Conservation (phyloP, 257 asterid genomes). For the Gentiana dahurica region DNA sequence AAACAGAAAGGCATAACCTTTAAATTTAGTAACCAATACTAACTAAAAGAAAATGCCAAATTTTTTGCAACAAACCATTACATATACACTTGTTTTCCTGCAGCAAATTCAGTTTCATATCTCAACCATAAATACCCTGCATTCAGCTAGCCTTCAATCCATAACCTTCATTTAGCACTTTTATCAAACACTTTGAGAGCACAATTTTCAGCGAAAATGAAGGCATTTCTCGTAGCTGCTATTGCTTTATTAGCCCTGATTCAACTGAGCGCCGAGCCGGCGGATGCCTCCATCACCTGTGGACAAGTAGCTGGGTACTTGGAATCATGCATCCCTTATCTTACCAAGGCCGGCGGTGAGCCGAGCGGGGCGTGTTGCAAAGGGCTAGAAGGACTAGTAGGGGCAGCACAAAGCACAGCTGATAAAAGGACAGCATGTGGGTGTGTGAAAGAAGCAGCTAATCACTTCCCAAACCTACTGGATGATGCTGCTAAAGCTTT, state of each 20-base stretch:
- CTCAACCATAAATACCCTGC: too few relatives aligned
- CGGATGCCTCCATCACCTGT: constrained; percentile 20
- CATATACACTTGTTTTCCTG: too few relatives aligned
- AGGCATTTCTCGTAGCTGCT: constrained; percentile 10
- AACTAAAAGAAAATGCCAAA: too few relatives aligned
- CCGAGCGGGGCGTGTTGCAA: constrained; percentile 21
- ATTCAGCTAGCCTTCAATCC: too few relatives aligned
- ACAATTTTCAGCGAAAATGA: constrained; percentile 9
- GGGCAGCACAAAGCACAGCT: constrained; percentile 12
- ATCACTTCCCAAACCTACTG: constrained; percentile 14
- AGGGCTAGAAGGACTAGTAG: constrained; percentile 17
- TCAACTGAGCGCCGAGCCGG: constrained; percentile 8
- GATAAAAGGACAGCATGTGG: constrained; percentile 22
- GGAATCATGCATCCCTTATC: constrained; percentile 25
- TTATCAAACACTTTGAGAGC: too few relatives aligned
- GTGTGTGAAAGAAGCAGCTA: constrained; percentile 32
- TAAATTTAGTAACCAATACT: too few relatives aligned
- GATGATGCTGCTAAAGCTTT: constrained; percentile 29
- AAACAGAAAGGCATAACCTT: too few relatives aligned
- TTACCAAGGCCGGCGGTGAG: constrained; percentile 12
- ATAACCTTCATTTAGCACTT: too few relatives aligned
- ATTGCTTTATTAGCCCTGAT: constrained; percentile 15
- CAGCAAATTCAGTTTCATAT: too few relatives aligned
- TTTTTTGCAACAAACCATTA: too few relatives aligned
- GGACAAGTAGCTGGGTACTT: constrained; percentile 25